Conservation (phyloP, 306 rosid genomes). For the Rubus parviflorus region DNA sequence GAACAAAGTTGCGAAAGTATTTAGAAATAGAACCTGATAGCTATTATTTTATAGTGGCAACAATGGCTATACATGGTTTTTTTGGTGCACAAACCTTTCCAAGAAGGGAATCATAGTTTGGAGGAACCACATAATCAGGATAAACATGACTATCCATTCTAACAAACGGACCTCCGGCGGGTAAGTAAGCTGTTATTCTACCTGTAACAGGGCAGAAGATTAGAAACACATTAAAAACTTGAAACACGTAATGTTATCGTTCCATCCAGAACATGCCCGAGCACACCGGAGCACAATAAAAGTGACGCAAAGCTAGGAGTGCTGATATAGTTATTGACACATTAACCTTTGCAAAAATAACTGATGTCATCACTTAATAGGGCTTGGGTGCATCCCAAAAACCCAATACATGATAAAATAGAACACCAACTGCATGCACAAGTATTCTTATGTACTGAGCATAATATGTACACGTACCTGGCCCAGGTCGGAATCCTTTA, state of each 20-base stretch:
- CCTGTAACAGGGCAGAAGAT: conserved; percentile 53
- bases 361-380: not conserved
- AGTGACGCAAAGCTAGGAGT: not conserved
- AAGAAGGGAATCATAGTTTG: conserved; percentile 96
- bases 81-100: conserved; percentile 60
- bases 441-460: not conserved
- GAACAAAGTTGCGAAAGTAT: conserved; percentile 16
- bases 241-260: not conserved
- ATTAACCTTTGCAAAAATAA: not conserved
- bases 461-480: conserved; percentile 53
- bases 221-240: not conserved
- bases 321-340: not conserved
- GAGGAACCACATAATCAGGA: conserved; percentile 97
- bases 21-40: not conserved
- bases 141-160: conserved; percentile 99
- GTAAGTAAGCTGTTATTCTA: conserved; percentile 92
- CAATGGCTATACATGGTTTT: not conserved
- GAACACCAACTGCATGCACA: not conserved
- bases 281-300: not conserved
- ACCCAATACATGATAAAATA: not conserved
- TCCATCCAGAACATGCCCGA: not conserved
- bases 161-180: conserved; percentile 98
- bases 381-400: not conserved
- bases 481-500: conserved; percentile 95
- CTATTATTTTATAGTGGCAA: not conserved